Base-by-base conservation (phyloP, 805 yeast species). In the Wickerhamomyces sydowiorum region DNA sequence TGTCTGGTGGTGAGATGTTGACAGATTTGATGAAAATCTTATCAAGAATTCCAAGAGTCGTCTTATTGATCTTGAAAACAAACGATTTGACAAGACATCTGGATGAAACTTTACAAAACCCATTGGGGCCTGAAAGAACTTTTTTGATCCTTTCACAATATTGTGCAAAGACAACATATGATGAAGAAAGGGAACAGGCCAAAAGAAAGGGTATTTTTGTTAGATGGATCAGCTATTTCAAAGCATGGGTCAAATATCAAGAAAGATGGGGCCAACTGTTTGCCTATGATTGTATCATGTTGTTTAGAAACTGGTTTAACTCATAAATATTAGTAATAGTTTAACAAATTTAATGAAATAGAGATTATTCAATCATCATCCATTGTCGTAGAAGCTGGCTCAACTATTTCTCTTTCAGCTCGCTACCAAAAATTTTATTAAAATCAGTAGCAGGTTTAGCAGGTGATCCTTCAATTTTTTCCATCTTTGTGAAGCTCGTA, bases 1-100 rank as follows among this genome's bases (percentile, higher is more conserved):
- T 93, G 29, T 56, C 76, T n/a, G 70, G 76, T 15, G 78, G 79
- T 7, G 82, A 82, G 0, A 64, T 88, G 9, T 58, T 95, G 15
- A 75, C 80, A 17, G 84, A 82, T 51, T 67, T 93, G 54, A 90
- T 93, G 95, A 65, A 74, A 14, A 74, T 93, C 37, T 67, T 93
- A 32, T 78, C 90, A 12, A 67, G 73, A 14, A 78, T 93, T 66
- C 99, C 99, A 2, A 70, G 90, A 35, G 78, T 90, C 15, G 96
- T 93, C 19, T 61, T 93, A 23, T 70, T 93, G 46, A 86, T 93
- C 37, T 67, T 93, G 55, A 93, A 93, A 59, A 95, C 99, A 0
- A 93, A 93, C 59, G 99, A 93, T 65, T 70, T 93, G 39, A 88
- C 96, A 0, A 73, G 99, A 53, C 83, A 81, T 52, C 68, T 93